Evolutionary conservation across 2,329 filamentous ascomycete genomes (phyloP).

Genomic region (Fusarium pilosicola): DNA sequence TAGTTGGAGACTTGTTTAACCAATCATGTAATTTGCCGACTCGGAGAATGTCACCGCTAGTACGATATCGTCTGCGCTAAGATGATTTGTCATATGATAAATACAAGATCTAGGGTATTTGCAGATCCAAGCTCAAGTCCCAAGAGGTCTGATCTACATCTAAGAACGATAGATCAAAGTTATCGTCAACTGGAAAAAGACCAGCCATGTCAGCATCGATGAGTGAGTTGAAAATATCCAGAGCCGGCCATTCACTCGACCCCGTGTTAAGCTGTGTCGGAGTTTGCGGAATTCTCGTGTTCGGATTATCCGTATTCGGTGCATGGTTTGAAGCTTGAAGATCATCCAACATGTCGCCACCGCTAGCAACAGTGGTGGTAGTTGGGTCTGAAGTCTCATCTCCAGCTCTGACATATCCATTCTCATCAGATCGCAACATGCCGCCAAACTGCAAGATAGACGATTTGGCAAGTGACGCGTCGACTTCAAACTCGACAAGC

Average conservation of each 20-base stretch:
- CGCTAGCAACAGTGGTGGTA: accelerated
- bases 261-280: accelerated
- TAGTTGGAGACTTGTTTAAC: accelerated
- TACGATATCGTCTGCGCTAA: background rate
- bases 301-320: background rate
- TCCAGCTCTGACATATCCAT: background rate
- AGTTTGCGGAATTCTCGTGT: background rate
- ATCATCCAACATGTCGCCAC: background rate
- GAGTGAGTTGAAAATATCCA: constrained; percentile 12
- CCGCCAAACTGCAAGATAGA: background rate
- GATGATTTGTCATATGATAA: background rate
- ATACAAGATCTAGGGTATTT: background rate
- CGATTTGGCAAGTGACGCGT: background rate
- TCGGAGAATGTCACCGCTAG: background rate
- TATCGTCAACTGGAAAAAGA: background rate
- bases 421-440: background rate
- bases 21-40: constrained; percentile 14
- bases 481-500: accelerated
- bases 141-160: background rate
- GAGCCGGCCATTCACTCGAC: background rate
- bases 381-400: background rate
- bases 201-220: constrained; percentile 12
- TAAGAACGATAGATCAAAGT: background rate
- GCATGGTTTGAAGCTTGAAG: accelerated
- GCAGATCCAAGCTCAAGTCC: accelerated